Conservation (phyloP, 441 rosid species). For the Theobroma grandiflorum region DNA sequence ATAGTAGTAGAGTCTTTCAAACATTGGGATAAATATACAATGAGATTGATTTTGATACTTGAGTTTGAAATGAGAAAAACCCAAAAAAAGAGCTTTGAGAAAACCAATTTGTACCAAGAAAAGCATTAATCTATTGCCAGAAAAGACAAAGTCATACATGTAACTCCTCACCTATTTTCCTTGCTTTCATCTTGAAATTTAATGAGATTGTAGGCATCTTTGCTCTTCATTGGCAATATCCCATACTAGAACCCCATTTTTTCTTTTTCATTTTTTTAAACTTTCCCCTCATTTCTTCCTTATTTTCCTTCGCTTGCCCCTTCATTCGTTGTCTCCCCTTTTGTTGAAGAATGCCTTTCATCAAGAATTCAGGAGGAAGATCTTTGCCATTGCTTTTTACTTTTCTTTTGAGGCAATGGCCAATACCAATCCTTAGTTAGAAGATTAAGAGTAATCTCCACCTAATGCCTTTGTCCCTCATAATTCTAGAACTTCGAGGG, state of each 20-base stretch:
- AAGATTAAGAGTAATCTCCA: too few relatives aligned
- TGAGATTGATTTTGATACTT: slow-evolving; percentile 4
- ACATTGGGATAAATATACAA: slow-evolving; percentile 5
- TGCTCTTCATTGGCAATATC: neutral
- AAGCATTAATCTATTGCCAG: neutral
- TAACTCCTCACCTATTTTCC: neutral
- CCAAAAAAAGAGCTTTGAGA: neutral
- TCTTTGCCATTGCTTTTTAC: slow-evolving; percentile 94
- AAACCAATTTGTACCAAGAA: neutral
- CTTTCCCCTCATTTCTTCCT: neutral
- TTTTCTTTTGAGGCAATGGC: slow-evolving; percentile 74
- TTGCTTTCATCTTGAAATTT: neutral
- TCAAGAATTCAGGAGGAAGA: slow-evolving; percentile 71
- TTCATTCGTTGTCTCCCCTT: neutral
- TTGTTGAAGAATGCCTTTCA: neutral
- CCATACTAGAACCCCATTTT: neutral
- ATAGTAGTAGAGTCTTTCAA: neutral
- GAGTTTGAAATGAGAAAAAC: neutral
- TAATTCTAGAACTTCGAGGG: too few relatives aligned
- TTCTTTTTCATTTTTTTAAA: neutral
- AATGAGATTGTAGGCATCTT: neutral
- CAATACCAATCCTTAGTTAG: too few relatives aligned
- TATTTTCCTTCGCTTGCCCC: neutral
- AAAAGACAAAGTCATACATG: neutral
- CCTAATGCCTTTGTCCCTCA: too few relatives aligned